phyloP scores from a whole-genome alignment of 2,329 filamentous ascomycete species.

The Diaporthe capsici region DNA sequence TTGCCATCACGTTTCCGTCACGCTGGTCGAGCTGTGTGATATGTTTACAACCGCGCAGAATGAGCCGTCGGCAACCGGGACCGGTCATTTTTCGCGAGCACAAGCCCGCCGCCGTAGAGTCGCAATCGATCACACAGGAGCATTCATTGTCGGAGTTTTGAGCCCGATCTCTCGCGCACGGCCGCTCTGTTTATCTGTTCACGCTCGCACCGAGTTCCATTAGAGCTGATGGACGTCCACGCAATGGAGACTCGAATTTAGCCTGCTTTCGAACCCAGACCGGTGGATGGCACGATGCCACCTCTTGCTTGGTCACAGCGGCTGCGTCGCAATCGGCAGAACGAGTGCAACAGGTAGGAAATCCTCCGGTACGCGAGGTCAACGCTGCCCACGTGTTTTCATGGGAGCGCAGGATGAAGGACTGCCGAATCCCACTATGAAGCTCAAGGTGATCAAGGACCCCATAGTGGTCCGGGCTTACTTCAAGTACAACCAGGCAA shows the following conservation, averaged over 20 bases:
- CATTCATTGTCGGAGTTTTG: conserved; percentile 3
- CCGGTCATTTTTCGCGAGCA: neutral
- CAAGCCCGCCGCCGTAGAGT: conserved; percentile 5
- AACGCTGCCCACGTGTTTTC: neutral
- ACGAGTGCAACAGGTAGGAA: neutral
- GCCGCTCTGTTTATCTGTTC: neutral
- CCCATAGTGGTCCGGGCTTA: conserved; percentile 3
- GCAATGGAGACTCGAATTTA: neutral
- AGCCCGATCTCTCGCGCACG: conserved; percentile 20
- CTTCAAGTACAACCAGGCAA: neutral
- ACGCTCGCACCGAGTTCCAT: neutral
- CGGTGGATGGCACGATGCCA: neutral
- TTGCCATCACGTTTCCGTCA: neutral
- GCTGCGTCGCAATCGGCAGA: neutral
- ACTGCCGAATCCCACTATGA: conserved; percentile 13
- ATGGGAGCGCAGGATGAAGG: conserved; percentile 1
- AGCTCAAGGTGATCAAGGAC: conserved; percentile 4
- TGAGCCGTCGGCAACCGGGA: conserved; percentile 11
- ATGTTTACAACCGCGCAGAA: neutral
- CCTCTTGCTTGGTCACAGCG: neutral
- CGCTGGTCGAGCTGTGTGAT: neutral
- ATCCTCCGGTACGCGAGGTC: conserved; percentile 4
- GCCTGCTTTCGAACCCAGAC: neutral
- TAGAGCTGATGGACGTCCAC: neutral
- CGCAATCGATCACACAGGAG: conserved; percentile 12